Base-by-base conservation (phyloP, 495 filamentous ascomycete species). In the Hypoxylon trugodes region DNA sequence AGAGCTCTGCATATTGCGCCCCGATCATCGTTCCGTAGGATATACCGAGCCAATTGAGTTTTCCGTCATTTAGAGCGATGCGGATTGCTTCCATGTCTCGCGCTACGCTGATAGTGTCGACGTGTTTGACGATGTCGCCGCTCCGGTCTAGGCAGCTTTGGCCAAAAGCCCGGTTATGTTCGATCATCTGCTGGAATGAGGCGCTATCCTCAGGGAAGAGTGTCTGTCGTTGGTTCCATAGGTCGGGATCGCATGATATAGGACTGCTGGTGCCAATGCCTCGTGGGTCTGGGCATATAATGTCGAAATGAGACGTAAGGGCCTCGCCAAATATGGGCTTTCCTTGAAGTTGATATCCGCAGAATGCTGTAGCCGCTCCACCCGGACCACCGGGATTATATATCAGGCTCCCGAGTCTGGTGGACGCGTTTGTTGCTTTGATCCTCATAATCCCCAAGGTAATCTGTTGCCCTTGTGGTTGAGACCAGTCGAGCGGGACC, bases 21-120 rank as follows among this genome's bases (percentile, higher is more conserved):
- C 83, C 82, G 0, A 84, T 65, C 2, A 79, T 38, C 2, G 80
- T 82, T 0, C 82, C 83, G 61, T 86, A 86, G 0, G 80, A 83
- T 1, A 79, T 69, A 5, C 82, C 81, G 25, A 64, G 18, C 28
- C 49, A 71, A 53, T 66, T 70, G 28, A 65, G 26, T 18, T 41
- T 40, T 32, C 47, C 61, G 25, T 41, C 71, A 40, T 55, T 48
- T 4, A 77, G 65, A 1, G 66, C 74, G 6, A 70, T 18, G 26
- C 76, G 73, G 3, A 77, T 62, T 4, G 71, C 72, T 51, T 78
- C 76, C 7, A 73, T 37, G 46, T 78, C 76, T 42, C 67, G 72
- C 2, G 67, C 74, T 1, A 68, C 69, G 35, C 61, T 71, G 21
- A 70, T 60, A 4, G 73, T 70, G 35, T 78, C 76, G 25, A 76